phyloP scores from a whole-genome alignment of 2,329 filamentous ascomycete genomes.

The Trichophyton equinum region DNA sequence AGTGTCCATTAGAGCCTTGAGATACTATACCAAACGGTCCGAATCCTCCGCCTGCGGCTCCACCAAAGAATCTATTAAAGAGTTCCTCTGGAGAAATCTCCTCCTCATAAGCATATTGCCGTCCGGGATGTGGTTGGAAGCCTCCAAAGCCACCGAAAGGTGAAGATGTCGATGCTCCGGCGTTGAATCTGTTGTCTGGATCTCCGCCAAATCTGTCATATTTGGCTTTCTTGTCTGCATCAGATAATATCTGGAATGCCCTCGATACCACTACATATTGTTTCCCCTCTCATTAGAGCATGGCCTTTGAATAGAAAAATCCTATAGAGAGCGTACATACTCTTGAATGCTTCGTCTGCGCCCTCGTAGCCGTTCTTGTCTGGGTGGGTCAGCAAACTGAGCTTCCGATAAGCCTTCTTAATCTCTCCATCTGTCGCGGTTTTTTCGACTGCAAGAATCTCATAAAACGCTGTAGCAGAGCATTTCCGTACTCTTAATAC shows the following conservation, averaged over 20 bases:
- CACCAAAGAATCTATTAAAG: constrained; percentile 93
- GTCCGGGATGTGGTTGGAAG: constrained; percentile 36
- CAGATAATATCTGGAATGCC: constrained; percentile 84
- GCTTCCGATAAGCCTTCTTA: constrained; percentile 94
- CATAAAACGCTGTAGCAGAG: constrained; percentile 79
- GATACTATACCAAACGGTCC: constrained; percentile 50
- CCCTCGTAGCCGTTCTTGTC: constrained; percentile 97
- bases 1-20: not conserved
- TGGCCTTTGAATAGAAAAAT: not conserved
- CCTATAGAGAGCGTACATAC: constrained; percentile 31
- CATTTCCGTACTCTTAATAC: constrained; percentile 82
- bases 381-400: constrained; percentile 87
- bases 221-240: constrained; percentile 81
- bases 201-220: constrained; percentile 85
- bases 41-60: constrained; percentile 48
- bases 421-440: constrained; percentile 68
- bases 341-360: constrained; percentile 96
- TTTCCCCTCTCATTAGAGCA: not conserved
- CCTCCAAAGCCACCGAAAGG: constrained; percentile 38
- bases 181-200: constrained; percentile 70
- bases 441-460: constrained; percentile 67
- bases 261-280: constrained; percentile 60
- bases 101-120: constrained; percentile 61
- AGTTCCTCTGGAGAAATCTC: constrained; percentile 94
- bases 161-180: constrained; percentile 29